phyloP scores from a whole-genome alignment of 768 basidiomycete genomes.

The Rhodotorula graminis region DNA sequence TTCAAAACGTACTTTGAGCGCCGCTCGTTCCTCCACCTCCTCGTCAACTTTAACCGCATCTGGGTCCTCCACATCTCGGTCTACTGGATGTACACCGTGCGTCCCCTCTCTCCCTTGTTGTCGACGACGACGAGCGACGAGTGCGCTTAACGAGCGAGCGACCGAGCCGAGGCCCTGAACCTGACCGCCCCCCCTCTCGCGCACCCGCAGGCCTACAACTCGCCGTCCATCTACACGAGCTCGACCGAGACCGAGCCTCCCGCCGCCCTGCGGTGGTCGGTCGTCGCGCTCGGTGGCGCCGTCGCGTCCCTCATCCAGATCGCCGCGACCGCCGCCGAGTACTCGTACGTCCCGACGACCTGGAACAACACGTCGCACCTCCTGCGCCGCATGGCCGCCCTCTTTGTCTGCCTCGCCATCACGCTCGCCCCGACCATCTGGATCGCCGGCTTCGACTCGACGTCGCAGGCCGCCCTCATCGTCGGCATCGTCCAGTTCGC shows the following conservation, averaged over 20 bases:
- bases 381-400: constrained; percentile 80
- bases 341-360: constrained; percentile 94
- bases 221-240: constrained; percentile 69
- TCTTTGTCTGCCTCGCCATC: constrained; percentile 80
- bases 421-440: constrained; percentile 93
- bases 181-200: too few relatives aligned
- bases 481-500: constrained; percentile 95
- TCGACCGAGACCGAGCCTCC: constrained; percentile 54
- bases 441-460: constrained; percentile 75
- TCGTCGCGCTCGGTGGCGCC: constrained; percentile 87
- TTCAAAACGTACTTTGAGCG: constrained; percentile 99
- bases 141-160: too few relatives aligned
- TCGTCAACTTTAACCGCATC: constrained; percentile 99
- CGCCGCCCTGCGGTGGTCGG: constrained; percentile 83
- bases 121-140: too few relatives aligned
- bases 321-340: constrained; percentile 84
- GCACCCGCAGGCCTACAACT: constrained; percentile 64
- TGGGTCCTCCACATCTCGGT: constrained; percentile 96
- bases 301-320: constrained; percentile 98
- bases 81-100: constrained; percentile 84
- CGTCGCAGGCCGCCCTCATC: constrained; percentile 67
- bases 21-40: constrained; percentile 88
- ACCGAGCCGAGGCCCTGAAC: not conserved
- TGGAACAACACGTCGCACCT: constrained; percentile 99
- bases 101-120: not conserved